These are phyloP conservation scores for Cladosporium sp. DNA, from an alignment of 2,329 filamentous ascomycete species.

Conservation along the genomic window DNA sequence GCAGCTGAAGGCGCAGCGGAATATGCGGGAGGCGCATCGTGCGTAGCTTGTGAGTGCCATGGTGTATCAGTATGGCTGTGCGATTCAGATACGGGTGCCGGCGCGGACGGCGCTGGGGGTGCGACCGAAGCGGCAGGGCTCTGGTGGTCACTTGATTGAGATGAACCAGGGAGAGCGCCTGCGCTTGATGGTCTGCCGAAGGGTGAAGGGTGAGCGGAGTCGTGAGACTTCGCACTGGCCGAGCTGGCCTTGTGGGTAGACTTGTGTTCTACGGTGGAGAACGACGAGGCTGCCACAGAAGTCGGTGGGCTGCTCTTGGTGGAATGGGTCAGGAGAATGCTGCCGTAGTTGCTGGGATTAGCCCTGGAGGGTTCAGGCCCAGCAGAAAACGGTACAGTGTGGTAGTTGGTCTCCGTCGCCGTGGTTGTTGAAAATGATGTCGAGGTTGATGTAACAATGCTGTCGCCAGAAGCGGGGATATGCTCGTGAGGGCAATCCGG, in stretches of 20 bases:
- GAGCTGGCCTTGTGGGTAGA: not conserved
- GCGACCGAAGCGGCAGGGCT: conserved; percentile 12
- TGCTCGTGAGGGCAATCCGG: conserved; percentile 1
- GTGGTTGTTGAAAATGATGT: conserved; percentile 1
- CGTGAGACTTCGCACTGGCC: not conserved
- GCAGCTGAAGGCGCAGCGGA: conserved; percentile 5
- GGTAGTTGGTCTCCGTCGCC: conserved; percentile 17
- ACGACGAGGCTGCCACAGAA: conserved; percentile 2
- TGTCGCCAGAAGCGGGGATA: conserved; percentile 19
- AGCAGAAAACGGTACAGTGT: conserved; percentile 10
- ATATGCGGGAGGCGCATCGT: not conserved
- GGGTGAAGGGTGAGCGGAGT: not conserved
- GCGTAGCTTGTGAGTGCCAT: not conserved
- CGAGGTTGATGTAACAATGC: conserved; percentile 15
- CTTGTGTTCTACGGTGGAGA: conserved; percentile 7
- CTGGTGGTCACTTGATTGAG: not conserved
- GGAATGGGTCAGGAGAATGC: conserved; percentile 16
- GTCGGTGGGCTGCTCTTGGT: conserved; percentile 14
- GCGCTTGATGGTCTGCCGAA: conserved; percentile 7
- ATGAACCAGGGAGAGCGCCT: not conserved
- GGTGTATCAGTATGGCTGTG: not conserved
- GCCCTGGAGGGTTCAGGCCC: not conserved
- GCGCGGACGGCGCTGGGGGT: not conserved
- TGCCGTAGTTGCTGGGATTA: conserved; percentile 19
- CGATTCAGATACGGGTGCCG: not conserved